Percentiles rank a stretch among this genome's conserved stretches.
These are phyloP conservation scores for Berkeleyomyces basicola DNA, from an alignment of 2,329 filamentous ascomycete genomes.

Conservation along the genomic window DNA sequence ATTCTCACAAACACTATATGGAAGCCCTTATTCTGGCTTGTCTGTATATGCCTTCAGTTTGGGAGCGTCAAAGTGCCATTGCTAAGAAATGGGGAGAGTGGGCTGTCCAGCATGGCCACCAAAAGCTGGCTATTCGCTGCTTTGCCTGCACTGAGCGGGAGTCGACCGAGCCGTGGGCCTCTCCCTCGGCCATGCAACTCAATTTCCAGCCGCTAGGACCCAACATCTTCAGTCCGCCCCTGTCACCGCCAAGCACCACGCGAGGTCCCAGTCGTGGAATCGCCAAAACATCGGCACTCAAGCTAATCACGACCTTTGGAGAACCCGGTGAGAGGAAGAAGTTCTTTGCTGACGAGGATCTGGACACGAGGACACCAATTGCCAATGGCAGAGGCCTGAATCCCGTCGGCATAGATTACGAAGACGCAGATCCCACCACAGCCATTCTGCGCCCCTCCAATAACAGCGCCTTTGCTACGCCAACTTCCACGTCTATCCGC, in stretches of 20 bases:
- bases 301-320: conserved; percentile 81
- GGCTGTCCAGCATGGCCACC: conserved; percentile 71
- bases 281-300: conserved; percentile 68
- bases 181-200: conserved; percentile 54
- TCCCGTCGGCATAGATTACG: conserved; percentile 51
- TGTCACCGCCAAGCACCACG: conserved; percentile 53
- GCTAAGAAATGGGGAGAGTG: conserved; percentile 91
- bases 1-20: conserved; percentile 81
- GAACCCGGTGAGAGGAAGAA: conserved; percentile 44
- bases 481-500: conserved; percentile 50
- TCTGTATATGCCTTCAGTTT: conserved; percentile 66
- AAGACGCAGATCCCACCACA: conserved; percentile 46
- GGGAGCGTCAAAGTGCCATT: conserved; percentile 77
- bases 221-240: conserved; percentile 47
- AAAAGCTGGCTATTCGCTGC: conserved; percentile 79
- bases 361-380: conserved; percentile 54
- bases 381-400: not conserved
- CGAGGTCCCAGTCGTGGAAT: conserved; percentile 43
- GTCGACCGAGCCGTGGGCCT: conserved; percentile 73
- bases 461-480: conserved; percentile 52
- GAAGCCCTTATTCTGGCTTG: conserved; percentile 83
- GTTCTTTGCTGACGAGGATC: conserved; percentile 37
- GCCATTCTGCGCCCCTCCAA: conserved; percentile 51
- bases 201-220: conserved; percentile 38
- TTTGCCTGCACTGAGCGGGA: conserved; percentile 84